Percentiles rank a stretch among this genome's conserved stretches.
Conservation (phyloP, 805 yeast species). For the Helenozyma rhizophorensis region DNA sequence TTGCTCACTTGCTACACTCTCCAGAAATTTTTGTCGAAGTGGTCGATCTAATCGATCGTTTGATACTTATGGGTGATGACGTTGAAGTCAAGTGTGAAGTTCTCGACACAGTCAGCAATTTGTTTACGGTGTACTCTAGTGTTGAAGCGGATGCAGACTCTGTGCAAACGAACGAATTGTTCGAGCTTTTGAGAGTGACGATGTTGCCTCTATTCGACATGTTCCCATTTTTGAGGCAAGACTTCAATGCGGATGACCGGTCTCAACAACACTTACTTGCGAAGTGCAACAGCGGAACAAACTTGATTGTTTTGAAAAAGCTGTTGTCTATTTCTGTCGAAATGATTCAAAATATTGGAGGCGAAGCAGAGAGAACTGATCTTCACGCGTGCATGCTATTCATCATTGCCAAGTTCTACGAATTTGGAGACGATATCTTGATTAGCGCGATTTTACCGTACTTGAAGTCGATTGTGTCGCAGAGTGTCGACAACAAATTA, state of each 20-base stretch:
- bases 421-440: constrained; percentile 35
- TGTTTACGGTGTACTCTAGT: constrained; percentile 24
- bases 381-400: constrained; percentile 66
- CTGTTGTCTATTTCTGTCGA: constrained; percentile 51
- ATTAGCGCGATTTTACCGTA: constrained; percentile 47
- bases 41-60: constrained; percentile 69
- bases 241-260: constrained; percentile 28
- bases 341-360: constrained; percentile 62
- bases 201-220: constrained; percentile 57
- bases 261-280: constrained; percentile 23
- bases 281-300: constrained; percentile 30
- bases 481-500: constrained; percentile 16
- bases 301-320: constrained; percentile 43
- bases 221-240: constrained; percentile 56
- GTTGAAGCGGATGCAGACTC: not conserved
- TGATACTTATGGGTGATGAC: constrained; percentile 57
- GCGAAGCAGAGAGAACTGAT: constrained; percentile 60
- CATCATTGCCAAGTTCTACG: constrained; percentile 54
- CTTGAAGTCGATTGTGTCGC: constrained; percentile 31
- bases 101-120: constrained; percentile 26
- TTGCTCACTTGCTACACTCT: constrained; percentile 57
- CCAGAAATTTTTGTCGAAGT: constrained; percentile 71
- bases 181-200: constrained; percentile 72
- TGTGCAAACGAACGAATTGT: constrained; percentile 60
- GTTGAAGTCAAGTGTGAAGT: constrained; percentile 57